phyloP scores from a whole-genome alignment of 495 filamentous ascomycete genomes.

The Clohesyomyces aquaticus region DNA sequence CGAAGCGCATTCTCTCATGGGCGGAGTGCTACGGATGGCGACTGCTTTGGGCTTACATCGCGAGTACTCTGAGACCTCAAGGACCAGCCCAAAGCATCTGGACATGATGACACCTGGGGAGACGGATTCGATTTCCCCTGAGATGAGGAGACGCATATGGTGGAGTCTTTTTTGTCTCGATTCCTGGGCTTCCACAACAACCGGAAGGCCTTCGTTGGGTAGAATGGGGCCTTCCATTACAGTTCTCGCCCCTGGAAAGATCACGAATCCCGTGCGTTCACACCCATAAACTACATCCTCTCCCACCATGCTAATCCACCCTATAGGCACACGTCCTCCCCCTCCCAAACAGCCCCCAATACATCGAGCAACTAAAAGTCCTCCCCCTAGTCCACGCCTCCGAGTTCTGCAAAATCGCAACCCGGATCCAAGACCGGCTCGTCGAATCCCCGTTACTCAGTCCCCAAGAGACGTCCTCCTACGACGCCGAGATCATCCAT shows the following conservation, averaged over 20 bases:
- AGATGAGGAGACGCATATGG: conserved; percentile 74
- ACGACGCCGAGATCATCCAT: conserved; percentile 68
- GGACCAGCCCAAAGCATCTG: conserved; percentile 20
- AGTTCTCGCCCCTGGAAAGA: conserved; percentile 63
- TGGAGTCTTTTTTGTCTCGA: conserved; percentile 81
- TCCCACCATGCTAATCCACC: conserved; percentile 5
- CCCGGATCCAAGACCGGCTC: conserved; percentile 74
- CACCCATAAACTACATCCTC: neutral
- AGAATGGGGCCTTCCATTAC: conserved; percentile 75
- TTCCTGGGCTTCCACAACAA: conserved; percentile 75
- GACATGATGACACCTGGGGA: conserved; percentile 31
- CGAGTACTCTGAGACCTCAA: conserved; percentile 60
- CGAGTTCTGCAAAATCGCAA: conserved; percentile 78
- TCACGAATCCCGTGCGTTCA: conserved; percentile 49
- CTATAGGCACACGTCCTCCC: conserved; percentile 21
- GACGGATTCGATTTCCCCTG: conserved; percentile 51
- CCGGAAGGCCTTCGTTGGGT: conserved; percentile 77
- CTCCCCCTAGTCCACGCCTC: conserved; percentile 76
- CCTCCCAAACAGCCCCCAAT: conserved; percentile 39
- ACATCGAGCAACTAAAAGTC: conserved; percentile 60
- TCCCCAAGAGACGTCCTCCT: conserved; percentile 63
- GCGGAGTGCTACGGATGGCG: conserved; percentile 71
- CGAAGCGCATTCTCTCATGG: conserved; percentile 69
- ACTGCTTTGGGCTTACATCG: conserved; percentile 74
- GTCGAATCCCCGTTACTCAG: conserved; percentile 69